These are phyloP conservation scores for Xylariaceae sp. DNA, from an alignment of 2,329 filamentous ascomycete species.

Conservation along the genomic window DNA sequence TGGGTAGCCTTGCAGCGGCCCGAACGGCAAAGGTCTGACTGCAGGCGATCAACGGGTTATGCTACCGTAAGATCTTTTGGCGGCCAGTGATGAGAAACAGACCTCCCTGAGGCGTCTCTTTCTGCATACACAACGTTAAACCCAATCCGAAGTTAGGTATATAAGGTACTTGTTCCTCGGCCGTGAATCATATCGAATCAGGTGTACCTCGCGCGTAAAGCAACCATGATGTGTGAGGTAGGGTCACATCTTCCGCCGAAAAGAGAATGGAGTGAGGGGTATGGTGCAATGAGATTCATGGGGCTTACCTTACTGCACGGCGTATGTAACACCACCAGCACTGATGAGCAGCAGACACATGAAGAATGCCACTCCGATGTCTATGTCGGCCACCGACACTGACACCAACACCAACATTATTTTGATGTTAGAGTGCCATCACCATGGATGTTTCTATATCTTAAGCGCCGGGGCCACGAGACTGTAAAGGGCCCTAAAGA, in stretches of 20 bases:
- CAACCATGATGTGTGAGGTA: too few relatives aligned
- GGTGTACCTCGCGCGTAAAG: too few relatives aligned
- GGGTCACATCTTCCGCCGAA: too few relatives aligned
- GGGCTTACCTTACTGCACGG: not conserved
- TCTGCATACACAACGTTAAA: not conserved
- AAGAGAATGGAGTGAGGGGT: too few relatives aligned
- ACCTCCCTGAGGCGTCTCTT: not conserved
- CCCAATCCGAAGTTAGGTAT: too few relatives aligned
- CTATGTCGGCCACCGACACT: not conserved
- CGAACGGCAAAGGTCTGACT: conserved; percentile 15
- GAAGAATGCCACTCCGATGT: not conserved
- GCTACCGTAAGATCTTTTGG: not conserved
- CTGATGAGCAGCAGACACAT: not conserved
- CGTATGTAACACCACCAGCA: not conserved
- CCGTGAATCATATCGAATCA: too few relatives aligned
- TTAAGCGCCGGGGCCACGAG: conserved; percentile 21
- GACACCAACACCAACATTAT: too few relatives aligned
- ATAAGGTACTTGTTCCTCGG: too few relatives aligned
- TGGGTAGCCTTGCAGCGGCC: conserved; percentile 14
- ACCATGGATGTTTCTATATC: not conserved
- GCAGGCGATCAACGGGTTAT: conserved; percentile 10
- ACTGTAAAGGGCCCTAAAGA: conserved; percentile 9
- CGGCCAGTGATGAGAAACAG: not conserved
- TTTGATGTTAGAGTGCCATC: not conserved
- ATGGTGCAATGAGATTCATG: not conserved